Conservation (phyloP, 768 basidiomycete genomes). For the Auriculariales sp. region DNA sequence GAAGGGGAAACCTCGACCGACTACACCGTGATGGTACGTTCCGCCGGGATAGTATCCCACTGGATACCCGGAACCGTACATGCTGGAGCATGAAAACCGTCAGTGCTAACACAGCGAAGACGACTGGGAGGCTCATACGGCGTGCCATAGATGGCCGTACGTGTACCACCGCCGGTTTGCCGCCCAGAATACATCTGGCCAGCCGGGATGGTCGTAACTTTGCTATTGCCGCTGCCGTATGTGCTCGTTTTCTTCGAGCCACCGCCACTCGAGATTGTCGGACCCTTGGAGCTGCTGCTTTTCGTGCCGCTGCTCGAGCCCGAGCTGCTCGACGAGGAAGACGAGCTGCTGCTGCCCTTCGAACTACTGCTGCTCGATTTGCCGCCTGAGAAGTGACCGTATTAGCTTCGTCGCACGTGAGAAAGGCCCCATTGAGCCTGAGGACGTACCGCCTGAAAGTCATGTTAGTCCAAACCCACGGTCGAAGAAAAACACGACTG, state of each 20-base stretch:
- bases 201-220: constrained; percentile 21
- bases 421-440: no score
- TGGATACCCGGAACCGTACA: constrained; percentile 47
- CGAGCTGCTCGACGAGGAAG: neutral
- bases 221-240: constrained; percentile 21
- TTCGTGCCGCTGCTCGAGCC: no score
- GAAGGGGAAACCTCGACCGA: constrained; percentile 42
- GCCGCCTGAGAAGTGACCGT: no score
- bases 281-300: neutral
- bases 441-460: neutral
- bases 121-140: no score
- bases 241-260: constrained; percentile 1
- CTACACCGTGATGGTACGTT: constrained; percentile 25
- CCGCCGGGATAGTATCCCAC: constrained; percentile 25
- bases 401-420: no score
- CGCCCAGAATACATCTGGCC: constrained; percentile 27
- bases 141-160: constrained; percentile 29
- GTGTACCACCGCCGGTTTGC: constrained; percentile 34
- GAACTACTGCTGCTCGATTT: no score
- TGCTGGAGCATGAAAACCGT: constrained; percentile 16
- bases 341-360: neutral
- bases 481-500: neutral
- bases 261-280: neutral
- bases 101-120: constrained; percentile 5
- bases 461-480: neutral